A percentile compares a stretch with the other conserved stretches of the same genome.
Evolutionary conservation across 441 rosid species (phyloP).

Genomic region (Pelargonium citronellum): DNA sequence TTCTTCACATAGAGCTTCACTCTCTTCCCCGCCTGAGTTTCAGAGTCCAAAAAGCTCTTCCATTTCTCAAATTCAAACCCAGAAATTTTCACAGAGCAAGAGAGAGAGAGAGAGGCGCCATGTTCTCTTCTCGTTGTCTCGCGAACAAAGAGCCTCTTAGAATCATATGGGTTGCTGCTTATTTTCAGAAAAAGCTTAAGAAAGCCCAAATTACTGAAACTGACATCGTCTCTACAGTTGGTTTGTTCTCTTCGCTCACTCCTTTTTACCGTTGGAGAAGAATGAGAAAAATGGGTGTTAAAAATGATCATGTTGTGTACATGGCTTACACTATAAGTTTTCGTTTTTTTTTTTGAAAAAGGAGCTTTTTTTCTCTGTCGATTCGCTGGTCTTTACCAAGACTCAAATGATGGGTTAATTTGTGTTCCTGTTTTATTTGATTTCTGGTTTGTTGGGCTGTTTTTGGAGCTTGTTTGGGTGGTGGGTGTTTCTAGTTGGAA

Average conservation of each 20-base stretch:
- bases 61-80: not conserved
- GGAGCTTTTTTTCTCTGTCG: not conserved
- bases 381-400: not conserved
- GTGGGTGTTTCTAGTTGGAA: not conserved
- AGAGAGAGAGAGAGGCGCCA: conserved; percentile 8
- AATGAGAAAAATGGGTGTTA: not conserved
- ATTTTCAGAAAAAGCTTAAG: conserved; percentile 66
- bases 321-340: not conserved
- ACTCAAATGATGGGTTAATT: not conserved
- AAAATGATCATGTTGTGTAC: not conserved
- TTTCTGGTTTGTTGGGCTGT: not conserved
- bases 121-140: conserved; percentile 60
- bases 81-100: not conserved
- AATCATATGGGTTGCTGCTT: conserved; percentile 80
- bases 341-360: not conserved
- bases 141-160: conserved; percentile 59
- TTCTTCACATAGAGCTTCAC: not conserved
- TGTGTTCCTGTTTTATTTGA: not conserved
- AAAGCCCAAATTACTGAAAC: conserved; percentile 58
- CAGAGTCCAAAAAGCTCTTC: not conserved
- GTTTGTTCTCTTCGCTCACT: conserved; percentile 36
- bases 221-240: conserved; percentile 67
- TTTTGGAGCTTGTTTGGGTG: not conserved
- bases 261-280: not conserved
- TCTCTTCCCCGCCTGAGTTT: not conserved